Base-by-base conservation (phyloP, 441 rosid species). In the Bruguiera hainesii region DNA sequence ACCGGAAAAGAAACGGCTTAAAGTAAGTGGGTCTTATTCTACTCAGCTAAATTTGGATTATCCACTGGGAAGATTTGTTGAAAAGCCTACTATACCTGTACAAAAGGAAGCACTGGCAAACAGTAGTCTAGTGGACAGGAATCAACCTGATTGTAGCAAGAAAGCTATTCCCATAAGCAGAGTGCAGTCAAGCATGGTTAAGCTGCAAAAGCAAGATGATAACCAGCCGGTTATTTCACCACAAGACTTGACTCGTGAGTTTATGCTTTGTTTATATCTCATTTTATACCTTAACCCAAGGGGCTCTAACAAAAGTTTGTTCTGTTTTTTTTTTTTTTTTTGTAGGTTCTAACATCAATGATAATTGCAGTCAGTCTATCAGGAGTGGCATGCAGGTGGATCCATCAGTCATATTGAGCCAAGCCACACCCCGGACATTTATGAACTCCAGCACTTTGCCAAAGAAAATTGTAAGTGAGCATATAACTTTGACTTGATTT, bases 1-100 rank as follows among this genome's bases (percentile, higher is more conserved):
- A 80, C 94, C 84, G 19, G 83, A 78, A 49, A 87, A 77, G 73
- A 94, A 94, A 77, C 93, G 90, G 60, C 58, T 83, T 63, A 90
- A 78, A 89, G 73, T 73, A 6, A 59, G 61, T 66, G 82, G 69
- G 56, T 68, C 75, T 51, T 76, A 62, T 81, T 74, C 80, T 69
- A 70, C 77, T 46, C 89, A 67, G 72, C 67, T 57, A 72, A 73
- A 66, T 63, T 55, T 79, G 10, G 80, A 73, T 73, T 61, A 65
- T 66, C 73, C 60, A 52, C 76, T 42, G 65, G 79, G 72, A 68
- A 60, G 65, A 67, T 73, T 70, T 55, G 52, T 77, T 67, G 72
- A 63, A 60, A 79, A 79, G 70, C 72, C 87, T 49, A 56, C 18
- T 56, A n/a, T 71, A 57, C 75, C 69, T 10, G 74, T 77, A 11